Conservation (phyloP, 352 stramenopile species). For the Phytopythium oedochilum region DNA sequence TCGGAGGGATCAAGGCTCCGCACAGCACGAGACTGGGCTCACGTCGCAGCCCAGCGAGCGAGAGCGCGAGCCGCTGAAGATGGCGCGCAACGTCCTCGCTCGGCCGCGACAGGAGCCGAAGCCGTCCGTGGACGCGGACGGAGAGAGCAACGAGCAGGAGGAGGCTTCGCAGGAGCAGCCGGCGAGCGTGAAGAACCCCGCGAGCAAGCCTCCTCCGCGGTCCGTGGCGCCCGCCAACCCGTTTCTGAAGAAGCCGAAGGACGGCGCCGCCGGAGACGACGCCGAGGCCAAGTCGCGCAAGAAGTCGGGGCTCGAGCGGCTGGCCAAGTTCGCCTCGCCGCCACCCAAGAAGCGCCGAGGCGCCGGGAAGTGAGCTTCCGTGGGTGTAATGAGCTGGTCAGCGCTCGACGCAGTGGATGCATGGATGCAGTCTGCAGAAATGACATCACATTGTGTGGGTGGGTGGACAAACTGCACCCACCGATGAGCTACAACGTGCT, state of each 20-base stretch:
- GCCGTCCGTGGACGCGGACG: conserved; percentile 5
- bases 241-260: conserved; percentile 59
- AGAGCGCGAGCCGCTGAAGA: conserved; percentile 21
- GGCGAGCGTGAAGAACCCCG: background rate
- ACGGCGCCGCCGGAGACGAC: background rate
- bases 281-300: conserved; percentile 12
- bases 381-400: too few relatives aligned
- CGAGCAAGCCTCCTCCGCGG: conserved; percentile 5
- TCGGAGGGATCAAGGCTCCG: background rate
- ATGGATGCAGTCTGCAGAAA: too few relatives aligned
- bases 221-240: conserved; percentile 61
- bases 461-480: too few relatives aligned
- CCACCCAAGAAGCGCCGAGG: conserved; percentile 38
- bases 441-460: too few relatives aligned
- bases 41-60: background rate
- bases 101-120: conserved; percentile 10
- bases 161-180: background rate
- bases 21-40: background rate
- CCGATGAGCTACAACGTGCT: too few relatives aligned
- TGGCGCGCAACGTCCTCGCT: conserved; percentile 28
- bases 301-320: conserved; percentile 45
- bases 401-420: too few relatives aligned
- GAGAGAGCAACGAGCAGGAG: background rate
- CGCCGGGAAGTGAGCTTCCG: conserved; percentile 27
- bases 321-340: conserved; percentile 61